Evolutionary conservation across 805 yeast genomes (phyloP).

Genomic region (Lachancea quebecensis): DNA sequence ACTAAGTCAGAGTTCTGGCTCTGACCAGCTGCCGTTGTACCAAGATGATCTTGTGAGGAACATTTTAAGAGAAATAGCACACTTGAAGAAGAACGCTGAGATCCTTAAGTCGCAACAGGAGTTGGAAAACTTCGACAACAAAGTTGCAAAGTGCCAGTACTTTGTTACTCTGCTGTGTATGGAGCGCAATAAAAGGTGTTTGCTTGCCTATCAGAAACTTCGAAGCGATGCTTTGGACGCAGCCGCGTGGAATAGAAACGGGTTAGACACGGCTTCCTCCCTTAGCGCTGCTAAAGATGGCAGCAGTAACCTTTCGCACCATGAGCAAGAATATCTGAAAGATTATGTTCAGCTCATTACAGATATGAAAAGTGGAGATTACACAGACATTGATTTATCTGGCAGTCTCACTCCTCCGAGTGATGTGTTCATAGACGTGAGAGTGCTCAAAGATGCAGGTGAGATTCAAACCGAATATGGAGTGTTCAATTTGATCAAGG

Average conservation of each 20-base stretch:
- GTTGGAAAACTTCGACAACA: slow-evolving; percentile 29
- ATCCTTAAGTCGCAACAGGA: slow-evolving; percentile 33
- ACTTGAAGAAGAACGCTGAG: slow-evolving; percentile 52
- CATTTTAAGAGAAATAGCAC: slow-evolving; percentile 64
- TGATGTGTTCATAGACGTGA: slow-evolving; percentile 86
- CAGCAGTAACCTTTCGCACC: slow-evolving; percentile 45
- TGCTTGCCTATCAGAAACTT: slow-evolving; percentile 72
- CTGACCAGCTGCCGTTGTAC: slow-evolving; percentile 46
- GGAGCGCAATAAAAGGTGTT: slow-evolving; percentile 83
- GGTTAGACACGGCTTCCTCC: slow-evolving; percentile 30
- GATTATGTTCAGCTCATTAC: slow-evolving; percentile 65
- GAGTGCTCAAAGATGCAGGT: slow-evolving; percentile 91
- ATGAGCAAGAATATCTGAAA: slow-evolving; percentile 73
- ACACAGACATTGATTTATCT: slow-evolving; percentile 77
- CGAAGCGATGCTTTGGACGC: slow-evolving; percentile 63
- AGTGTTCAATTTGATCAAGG: slow-evolving; percentile 84
- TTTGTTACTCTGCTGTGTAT: slow-evolving; percentile 58
- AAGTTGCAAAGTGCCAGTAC: slow-evolving; percentile 53
- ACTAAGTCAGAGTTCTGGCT: slow-evolving; percentile 35
- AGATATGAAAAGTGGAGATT: slow-evolving; percentile 62
- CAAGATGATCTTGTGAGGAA: slow-evolving; percentile 65
- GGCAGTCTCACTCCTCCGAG: slow-evolving; percentile 89
- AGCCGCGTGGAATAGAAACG: slow-evolving; percentile 65
- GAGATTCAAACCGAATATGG: slow-evolving; percentile 97
- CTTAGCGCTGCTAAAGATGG: slow-evolving; percentile 19